Conservation (phyloP, 345 rosid species). For the Salix caprea region DNA sequence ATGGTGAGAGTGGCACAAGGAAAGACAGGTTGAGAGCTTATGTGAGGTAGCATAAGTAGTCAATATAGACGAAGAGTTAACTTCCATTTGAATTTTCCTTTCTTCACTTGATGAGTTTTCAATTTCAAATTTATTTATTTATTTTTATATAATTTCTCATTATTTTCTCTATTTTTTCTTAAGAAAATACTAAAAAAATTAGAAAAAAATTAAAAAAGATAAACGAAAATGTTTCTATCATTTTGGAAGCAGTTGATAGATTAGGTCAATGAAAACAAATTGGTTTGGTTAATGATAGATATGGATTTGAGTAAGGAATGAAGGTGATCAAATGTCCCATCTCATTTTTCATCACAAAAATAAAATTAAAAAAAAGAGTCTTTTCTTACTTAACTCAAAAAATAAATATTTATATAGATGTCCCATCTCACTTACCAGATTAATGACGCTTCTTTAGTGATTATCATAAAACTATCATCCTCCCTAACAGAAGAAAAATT, state of each 20-base stretch:
- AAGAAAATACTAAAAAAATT: too few relatives aligned
- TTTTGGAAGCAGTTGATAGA: conserved; percentile 27
- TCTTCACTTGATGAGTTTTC: background rate
- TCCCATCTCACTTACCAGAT: conserved; percentile 16
- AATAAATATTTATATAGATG: background rate
- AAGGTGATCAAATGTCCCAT: conserved; percentile 21
- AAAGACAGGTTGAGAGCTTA: conserved; percentile 12
- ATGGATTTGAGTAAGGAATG: background rate
- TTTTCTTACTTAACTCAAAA: too few relatives aligned
- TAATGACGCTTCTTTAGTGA: background rate
- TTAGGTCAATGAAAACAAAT: conserved; percentile 39
- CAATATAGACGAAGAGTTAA: conserved; percentile 27
- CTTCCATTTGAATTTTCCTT: conserved; percentile 53
- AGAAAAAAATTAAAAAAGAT: background rate
- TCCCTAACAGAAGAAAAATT: background rate
- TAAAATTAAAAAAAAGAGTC: too few relatives aligned
- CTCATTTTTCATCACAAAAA: background rate
- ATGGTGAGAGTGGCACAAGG: background rate
- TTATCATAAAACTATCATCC: background rate
- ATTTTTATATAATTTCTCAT: background rate
- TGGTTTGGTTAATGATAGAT: conserved; percentile 25
- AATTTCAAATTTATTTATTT: conserved; percentile 11
- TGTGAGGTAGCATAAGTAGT: background rate
- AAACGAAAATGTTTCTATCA: background rate
- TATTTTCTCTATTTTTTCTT: background rate